phyloP scores from a whole-genome alignment of 805 yeast genomes.

The Nematodospora valgi region DNA sequence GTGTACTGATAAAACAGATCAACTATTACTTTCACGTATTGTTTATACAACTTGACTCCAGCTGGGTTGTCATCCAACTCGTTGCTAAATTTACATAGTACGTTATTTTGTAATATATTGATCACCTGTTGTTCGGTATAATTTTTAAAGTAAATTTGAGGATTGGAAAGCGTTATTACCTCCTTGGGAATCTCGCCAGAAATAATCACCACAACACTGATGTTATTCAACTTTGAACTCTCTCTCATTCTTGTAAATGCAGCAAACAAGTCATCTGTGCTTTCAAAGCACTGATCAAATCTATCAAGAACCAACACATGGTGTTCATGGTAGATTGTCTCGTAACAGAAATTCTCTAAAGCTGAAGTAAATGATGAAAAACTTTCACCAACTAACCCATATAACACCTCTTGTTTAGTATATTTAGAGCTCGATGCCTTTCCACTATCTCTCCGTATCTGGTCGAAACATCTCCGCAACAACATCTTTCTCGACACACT shows the following conservation, averaged over 20 bases:
- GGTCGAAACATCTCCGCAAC: slow-evolving; percentile 38
- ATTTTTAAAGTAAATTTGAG: slow-evolving; percentile 36
- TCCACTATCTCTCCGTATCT: slow-evolving; percentile 35
- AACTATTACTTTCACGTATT: slow-evolving; percentile 41
- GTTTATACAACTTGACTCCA: slow-evolving; percentile 34
- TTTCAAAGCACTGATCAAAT: slow-evolving; percentile 45
- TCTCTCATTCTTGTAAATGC: slow-evolving; percentile 45
- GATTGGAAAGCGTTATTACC: slow-evolving; percentile 36
- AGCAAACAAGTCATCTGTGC: slow-evolving; percentile 35
- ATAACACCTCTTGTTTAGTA: slow-evolving; percentile 7
- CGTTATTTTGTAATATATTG: slow-evolving; percentile 32
- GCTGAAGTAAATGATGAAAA: slow-evolving; percentile 38
- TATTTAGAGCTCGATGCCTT: background rate
- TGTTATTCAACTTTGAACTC: slow-evolving; percentile 26
- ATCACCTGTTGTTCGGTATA: slow-evolving; percentile 36
- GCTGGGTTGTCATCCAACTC: slow-evolving; percentile 13
- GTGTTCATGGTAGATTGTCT: slow-evolving; percentile 25
- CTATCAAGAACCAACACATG: slow-evolving; percentile 47
- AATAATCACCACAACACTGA: slow-evolving; percentile 39
- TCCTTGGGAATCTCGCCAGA: slow-evolving; percentile 37
- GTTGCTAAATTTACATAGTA: slow-evolving; percentile 21
- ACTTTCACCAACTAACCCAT: slow-evolving; percentile 36
- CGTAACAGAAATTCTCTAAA: slow-evolving; percentile 35
- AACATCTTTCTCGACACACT: slow-evolving; percentile 39
- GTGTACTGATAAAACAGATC: slow-evolving; percentile 44